Base-by-base conservation (phyloP, 768 basidiomycete genomes). In the Amanita subjunquillea region DNA sequence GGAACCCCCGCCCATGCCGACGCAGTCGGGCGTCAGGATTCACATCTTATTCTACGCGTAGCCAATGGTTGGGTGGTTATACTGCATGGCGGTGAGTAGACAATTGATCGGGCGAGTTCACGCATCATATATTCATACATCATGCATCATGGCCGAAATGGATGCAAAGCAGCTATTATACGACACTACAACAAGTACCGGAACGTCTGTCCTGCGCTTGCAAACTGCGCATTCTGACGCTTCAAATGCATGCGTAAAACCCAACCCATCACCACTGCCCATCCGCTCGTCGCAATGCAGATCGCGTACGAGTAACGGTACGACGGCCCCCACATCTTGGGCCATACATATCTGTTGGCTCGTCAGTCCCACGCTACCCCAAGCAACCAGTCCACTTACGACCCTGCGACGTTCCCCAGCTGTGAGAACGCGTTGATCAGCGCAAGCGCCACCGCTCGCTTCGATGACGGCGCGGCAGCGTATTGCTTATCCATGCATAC, bases 331-430 rank as follows among this genome's bases (percentile, higher is more conserved):
- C 83, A 87, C 6, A 54, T 58, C 36, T 64, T 67, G 9, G 80
- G 84, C 82, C 83, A 87, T 40, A 82, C 69, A 61, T 87, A 86
- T 39, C 80, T 81, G 56, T 41, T 53, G 20, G 25, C 23, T 51
- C 37, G 23, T 36, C 15, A 48, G 60, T 57, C 51, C 51, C 41
- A 44, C 36, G 49, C 30, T 32, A 30, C 45, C 43, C 47, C 27
- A 20, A 32, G 12, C 32, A 34, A 34, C 6, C 27, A 12, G 3
- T 30, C 4, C 23, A 80, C 79, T 69, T 69, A 90, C 71, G 87
- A 84, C 56, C 91, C 90, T n/a, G 83, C 74, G 51, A 94, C 73
- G 66, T 93, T 94, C 4, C 91, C 92, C 25, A 92, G 72, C 61
- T 89, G 84, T 25, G 84, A 82, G 65, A 87, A 86, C 27, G 84